Evolutionary conservation across 176 grass and related monocot genomes (phyloP).

Genomic region (Carex myosuroides): DNA sequence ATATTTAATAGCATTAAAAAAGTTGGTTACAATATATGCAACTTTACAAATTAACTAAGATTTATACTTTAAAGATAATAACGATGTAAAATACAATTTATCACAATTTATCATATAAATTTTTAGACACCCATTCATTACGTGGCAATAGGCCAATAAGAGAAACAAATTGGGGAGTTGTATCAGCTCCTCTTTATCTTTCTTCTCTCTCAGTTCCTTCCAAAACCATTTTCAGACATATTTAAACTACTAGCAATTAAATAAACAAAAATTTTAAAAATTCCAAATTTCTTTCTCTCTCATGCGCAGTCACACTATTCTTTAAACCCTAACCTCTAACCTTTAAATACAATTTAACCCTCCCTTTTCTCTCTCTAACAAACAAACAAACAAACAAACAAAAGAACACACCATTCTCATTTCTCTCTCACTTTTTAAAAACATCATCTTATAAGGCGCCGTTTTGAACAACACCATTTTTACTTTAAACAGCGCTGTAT

Average conservation of each 20-base stretch:
- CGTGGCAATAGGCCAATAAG: neutral
- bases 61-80: neutral
- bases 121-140: neutral
- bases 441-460: too few relatives aligned
- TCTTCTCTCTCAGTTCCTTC: neutral
- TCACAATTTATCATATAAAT: neutral
- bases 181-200: neutral
- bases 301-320: neutral
- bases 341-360: neutral
- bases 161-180: neutral
- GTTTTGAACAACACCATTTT: too few relatives aligned
- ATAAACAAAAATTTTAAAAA: neutral
- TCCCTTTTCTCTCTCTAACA: neutral
- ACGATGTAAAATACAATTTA: neutral
- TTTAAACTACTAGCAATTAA: neutral
- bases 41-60: too few relatives aligned
- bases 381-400: neutral
- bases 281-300: neutral
- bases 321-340: neutral
- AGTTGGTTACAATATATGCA: too few relatives aligned
- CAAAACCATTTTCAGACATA: slow-evolving; percentile 11
- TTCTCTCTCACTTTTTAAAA: too few relatives aligned
- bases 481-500: too few relatives aligned
- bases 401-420: neutral
- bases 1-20: neutral